A percentile compares a stretch with the other conserved stretches of the same genome.
These are phyloP conservation scores for Sporothrix brasiliensis DNA, from an alignment of 2,329 filamentous ascomycete species.

Conservation along the genomic window DNA sequence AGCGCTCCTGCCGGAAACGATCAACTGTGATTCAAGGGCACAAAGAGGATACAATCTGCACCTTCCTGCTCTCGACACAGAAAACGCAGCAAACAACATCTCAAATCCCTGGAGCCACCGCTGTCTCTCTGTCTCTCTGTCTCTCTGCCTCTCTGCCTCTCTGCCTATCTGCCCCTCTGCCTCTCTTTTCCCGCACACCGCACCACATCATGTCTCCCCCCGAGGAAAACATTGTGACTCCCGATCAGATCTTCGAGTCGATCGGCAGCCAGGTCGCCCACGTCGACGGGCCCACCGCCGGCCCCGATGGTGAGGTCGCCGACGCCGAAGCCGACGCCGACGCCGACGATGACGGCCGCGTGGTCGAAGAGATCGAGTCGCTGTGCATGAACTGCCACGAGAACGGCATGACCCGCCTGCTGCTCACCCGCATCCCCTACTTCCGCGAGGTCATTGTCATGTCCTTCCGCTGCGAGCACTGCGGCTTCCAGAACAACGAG, in stretches of 20 bases:
- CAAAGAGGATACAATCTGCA: background rate
- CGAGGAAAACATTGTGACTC: constrained; percentile 43
- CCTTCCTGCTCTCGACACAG: background rate
- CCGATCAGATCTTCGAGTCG: constrained; percentile 61
- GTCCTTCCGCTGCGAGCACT: constrained; percentile 92
- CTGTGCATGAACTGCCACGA: constrained; percentile 85
- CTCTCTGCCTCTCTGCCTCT: background rate
- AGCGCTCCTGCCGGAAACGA: background rate
- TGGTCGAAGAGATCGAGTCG: constrained; percentile 72
- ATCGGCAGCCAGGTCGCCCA: constrained; percentile 65
- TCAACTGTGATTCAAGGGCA: background rate
- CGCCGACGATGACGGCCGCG: constrained; percentile 57
- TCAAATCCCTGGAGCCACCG: background rate
- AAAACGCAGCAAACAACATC: background rate
- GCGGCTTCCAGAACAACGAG: constrained; percentile 86
- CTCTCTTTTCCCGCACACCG: too few species aligned
- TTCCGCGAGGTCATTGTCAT: constrained; percentile 98
- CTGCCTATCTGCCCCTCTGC: background rate
- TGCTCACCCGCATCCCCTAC: constrained; percentile 91
- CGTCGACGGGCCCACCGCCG: constrained; percentile 46
- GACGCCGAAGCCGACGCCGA: constrained; percentile 48
- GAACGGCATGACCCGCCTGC: constrained; percentile 80
- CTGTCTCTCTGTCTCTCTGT: too few species aligned
- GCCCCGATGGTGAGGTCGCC: constrained; percentile 38
- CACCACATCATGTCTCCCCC: constrained; percentile 42